phyloP scores from a whole-genome alignment of 345 rosid species.

The Geranium rotundifolium region DNA sequence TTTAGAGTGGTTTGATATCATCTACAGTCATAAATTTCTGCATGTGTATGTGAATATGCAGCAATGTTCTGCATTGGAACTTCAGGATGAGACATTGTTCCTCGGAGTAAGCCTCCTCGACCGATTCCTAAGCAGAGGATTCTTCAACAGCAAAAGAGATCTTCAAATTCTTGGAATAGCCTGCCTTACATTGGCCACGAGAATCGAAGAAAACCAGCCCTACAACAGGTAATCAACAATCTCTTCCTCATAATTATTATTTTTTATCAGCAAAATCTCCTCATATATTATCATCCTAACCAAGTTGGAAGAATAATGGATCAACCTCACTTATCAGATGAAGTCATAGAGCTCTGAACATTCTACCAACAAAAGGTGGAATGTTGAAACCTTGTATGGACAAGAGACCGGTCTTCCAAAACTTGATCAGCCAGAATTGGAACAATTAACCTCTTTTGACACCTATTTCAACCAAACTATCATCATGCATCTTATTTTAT shows the following conservation, averaged over 20 bases:
- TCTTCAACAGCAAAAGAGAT: conserved; percentile 43
- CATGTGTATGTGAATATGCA: conserved; percentile 21
- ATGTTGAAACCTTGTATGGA: no score
- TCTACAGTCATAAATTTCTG: neutral
- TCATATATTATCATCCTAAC: neutral
- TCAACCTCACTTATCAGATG: no score
- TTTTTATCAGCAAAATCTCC: no score
- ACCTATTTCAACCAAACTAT: no score
- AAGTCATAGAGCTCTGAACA: no score
- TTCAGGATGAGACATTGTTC: conserved; percentile 67
- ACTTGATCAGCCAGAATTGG: no score
- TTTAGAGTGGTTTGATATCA: neutral
- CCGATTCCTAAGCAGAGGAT: conserved; percentile 72
- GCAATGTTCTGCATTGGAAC: conserved; percentile 52
- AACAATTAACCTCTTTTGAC: no score
- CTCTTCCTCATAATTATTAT: neutral
- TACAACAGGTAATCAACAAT: conserved; percentile 42
- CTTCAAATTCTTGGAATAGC: conserved; percentile 70
- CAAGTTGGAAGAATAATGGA: no score
- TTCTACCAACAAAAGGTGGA: no score
- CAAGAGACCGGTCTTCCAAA: no score
- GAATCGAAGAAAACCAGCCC: conserved; percentile 91
- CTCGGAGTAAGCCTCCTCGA: conserved; percentile 68
- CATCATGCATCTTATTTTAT: no score
- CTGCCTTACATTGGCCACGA: conserved; percentile 68